Evolutionary conservation across 2,329 filamentous ascomycete species (phyloP), one percentile per base, ranked within the genome.

Genomic region (Aurifilum marmelostoma): DNA sequence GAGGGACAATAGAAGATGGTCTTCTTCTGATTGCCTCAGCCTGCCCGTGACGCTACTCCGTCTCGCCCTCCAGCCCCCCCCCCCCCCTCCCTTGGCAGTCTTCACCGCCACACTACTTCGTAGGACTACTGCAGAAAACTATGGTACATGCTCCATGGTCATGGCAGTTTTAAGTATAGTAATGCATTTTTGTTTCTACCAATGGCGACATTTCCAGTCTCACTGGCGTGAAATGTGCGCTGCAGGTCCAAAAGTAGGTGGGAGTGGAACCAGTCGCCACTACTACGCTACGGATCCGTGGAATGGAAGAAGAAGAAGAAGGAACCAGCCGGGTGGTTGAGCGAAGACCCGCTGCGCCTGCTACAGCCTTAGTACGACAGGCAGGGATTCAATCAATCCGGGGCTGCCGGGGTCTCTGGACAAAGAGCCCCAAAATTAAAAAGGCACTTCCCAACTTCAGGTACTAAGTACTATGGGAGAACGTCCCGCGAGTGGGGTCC

Each of bases 181-280:
- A 11, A 11, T 47, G 43, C 43, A n/a, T 3, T 21, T 7, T 47
- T 47, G 21, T 16, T 47, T 47, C 43, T 47, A 29, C 52, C 58
- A 64, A 69, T 64, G 65, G 60, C 65, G 60, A 69, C 59, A 60
- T 60, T 50, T 50, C 59, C 59, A 47, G 39, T 37, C 37, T 21
- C 47, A 50, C 24, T 69, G 54, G 66, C 67, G 59, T 59, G 47
- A n/a, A 47, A 47, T 21, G n/a, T 63, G 59, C 27, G 50, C 52
- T 56, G 52, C 27, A 56, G 52, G 52, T 56, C 52, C 14, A 56
- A 29, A n/a, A 47, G n/a, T 27, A 56, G 52, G 52, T 56, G 52
- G 27, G 52, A 29, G 52, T 56, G 52, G 52, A 29, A 56, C 50
- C 50, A 3, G 50, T 47, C 11, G 43, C 43, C 43, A 47, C 43